Conservation (phyloP, 495 filamentous ascomycete species). For the Bacidia rubella region DNA sequence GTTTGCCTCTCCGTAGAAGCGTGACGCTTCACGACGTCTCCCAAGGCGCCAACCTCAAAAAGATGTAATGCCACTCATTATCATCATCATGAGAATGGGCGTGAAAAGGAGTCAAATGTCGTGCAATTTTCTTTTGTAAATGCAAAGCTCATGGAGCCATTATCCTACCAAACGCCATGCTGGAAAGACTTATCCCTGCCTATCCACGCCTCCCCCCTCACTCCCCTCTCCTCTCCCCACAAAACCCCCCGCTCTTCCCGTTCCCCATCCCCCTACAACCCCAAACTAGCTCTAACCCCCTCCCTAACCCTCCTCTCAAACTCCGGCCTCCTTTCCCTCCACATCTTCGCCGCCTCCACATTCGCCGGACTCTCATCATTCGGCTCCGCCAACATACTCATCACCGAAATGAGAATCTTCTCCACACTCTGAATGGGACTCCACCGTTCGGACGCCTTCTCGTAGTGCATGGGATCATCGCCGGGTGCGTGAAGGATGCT, state of each 20-base stretch:
- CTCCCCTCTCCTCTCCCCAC: neutral
- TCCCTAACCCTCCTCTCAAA: conserved; percentile 82
- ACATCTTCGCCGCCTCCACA: conserved; percentile 97
- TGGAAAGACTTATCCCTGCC: too few relatives aligned
- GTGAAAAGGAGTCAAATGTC: too few relatives aligned
- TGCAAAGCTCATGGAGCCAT: too few relatives aligned
- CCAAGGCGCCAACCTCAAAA: too few relatives aligned
- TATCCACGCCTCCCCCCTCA: neutral
- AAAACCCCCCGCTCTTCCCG: neutral
- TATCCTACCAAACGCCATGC: too few relatives aligned
- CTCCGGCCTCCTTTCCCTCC: conserved; percentile 70
- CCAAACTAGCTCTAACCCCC: conserved; percentile 57
- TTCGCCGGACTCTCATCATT: conserved; percentile 98
- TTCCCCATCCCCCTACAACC: conserved; percentile 17
- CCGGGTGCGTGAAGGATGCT: conserved; percentile 97
- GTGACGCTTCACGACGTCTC: too few relatives aligned
- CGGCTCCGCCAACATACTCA: conserved; percentile 97
- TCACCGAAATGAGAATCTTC: conserved; percentile 94
- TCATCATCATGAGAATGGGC: too few relatives aligned
- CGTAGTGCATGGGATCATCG: conserved; percentile 97
- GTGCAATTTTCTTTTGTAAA: too few relatives aligned
- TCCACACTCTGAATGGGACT: conserved; percentile 92
- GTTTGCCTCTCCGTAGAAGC: too few relatives aligned
- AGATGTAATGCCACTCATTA: too few relatives aligned
- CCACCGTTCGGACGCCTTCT: conserved; percentile 92